Evolutionary conservation across 495 filamentous ascomycete genomes (phyloP).

Genomic region (Lasiosphaeria miniovina): DNA sequence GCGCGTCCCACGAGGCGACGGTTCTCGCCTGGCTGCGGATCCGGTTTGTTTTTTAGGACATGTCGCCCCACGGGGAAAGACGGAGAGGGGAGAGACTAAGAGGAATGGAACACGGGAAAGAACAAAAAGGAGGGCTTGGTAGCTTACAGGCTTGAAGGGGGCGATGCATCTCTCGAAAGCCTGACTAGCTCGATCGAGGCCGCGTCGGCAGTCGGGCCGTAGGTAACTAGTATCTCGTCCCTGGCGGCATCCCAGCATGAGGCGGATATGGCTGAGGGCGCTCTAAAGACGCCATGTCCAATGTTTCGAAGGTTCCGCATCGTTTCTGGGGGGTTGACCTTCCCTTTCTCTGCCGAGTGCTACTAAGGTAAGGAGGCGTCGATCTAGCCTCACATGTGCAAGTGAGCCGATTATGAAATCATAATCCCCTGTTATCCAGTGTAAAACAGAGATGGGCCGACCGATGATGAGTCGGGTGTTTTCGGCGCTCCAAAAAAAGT

Average conservation of each 20-base stretch:
- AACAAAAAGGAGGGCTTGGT: slow-evolving; percentile 1
- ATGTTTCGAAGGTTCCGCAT: slow-evolving; percentile 83
- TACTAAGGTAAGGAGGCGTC: too few species aligned
- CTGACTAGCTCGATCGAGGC: slow-evolving; percentile 65
- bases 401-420: slow-evolving; percentile 2
- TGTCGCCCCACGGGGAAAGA: slow-evolving; percentile 13
- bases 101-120: neutral
- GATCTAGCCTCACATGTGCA: neutral
- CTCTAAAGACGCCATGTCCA: slow-evolving; percentile 56
- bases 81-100: neutral
- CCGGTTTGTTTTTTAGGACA: slow-evolving; percentile 14
- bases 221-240: slow-evolving; percentile 69
- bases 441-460: neutral
- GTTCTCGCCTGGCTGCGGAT: slow-evolving; percentile 28
- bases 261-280: slow-evolving; percentile 54
- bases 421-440: slow-evolving; percentile 1
- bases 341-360: neutral
- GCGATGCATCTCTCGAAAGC: slow-evolving; percentile 38
- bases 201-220: slow-evolving; percentile 64
- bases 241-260: slow-evolving; percentile 72
- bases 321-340: slow-evolving; percentile 22
- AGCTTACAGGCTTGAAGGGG: slow-evolving; percentile 46
- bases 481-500: neutral
- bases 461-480: neutral
- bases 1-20: slow-evolving; percentile 86